Evolutionary conservation across 306 rosid species (phyloP), one percentile per base, ranked within the genome.

Genomic region (Quercus gilva): DNA sequence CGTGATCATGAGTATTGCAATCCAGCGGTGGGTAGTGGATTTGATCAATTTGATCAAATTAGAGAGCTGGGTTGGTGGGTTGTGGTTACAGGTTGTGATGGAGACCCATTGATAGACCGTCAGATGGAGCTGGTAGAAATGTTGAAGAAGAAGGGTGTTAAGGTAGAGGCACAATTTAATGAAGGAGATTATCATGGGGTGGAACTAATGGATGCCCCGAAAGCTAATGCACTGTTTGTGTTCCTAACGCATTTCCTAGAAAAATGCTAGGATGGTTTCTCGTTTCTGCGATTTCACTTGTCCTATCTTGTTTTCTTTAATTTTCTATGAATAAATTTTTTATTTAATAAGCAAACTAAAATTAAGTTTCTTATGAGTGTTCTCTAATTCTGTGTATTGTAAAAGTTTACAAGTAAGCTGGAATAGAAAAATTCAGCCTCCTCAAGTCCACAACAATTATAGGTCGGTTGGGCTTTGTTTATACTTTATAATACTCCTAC

Each of bases 1-100:
- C 78, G 84, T 18, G 88, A 86, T 61, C 91, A 87, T 73, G 67
- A 61, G 75, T 83, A 83, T 73, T 75, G 78, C 69, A 88, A 85
- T 80, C 87, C 89, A 4, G 69, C 15, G 76, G 78, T 20, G 49
- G 76, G 51, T 2, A 61, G 35, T 19, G 53, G 29, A n/a, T 20
- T 20, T 59, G 64, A 60, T n/a, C 5, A 33, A 8, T 79, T 31
- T 18, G 77, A 17, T 15, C 25, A 49, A 19, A 83, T 88, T 37
- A 68, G 71, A 60, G 56, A 29, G 29, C 8, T 80, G 23, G 61
- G 82, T 70, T 82, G 82, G 78, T 37, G 83, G 74, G 43, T 88
- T 21, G 33, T 80, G 52, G 76, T 81, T 1, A 11, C 41, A 1
- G 87, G 82, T 6, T 76, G 89, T 69, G 49, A 72, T 37, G 86